Base-by-base conservation (phyloP, 2,329 filamentous ascomycete genomes). In the Arthrobotrys entomopaga region DNA sequence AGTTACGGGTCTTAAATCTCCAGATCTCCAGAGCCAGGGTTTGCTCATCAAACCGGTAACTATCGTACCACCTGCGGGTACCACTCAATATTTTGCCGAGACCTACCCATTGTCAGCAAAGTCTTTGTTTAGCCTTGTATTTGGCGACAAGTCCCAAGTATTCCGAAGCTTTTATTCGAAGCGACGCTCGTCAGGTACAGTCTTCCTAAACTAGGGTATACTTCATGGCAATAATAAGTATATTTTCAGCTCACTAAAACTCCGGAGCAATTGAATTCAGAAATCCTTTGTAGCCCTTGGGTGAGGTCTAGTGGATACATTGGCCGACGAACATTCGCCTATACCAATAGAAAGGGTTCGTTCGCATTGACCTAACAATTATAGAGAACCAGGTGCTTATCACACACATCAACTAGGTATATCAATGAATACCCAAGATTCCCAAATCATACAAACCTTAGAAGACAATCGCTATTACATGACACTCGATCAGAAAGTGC, bases 111-210 rank as follows among this genome's bases (percentile, higher is more conserved):
- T 98, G 74, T 96, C 92, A 76, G 90, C 95, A 53, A 98, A 99
- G 81, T 92, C 92, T 0, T 88, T 97, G 69, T 99, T 98, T 81
- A 94, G 98, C 80, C 91, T 98, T 15, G 86, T 99, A 59, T 99
- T 98, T 81, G 95, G 95, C 42, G 95, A 99, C 81, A 96, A 94
- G 82, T 96, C 92, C 80, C 92, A 93, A 38, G 89, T 98, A 43
- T 99, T 97, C 82, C 92, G 95, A 78, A 89, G 94, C 79, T 85
- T 98, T 29, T 94, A 97, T 80, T 90, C 92, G 80, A 92, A 96
- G 80, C 87, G 91, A 59, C 87, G 89, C 78, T 92, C 91, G 13
- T 87, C 89, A 80, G 82, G 83, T 85, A 80, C 76, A 81, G 8
- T 34, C 48, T 16, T n/a, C 5, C 26, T 2, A 20, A 10, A 26